Conservation (phyloP, 2,329 filamentous ascomycete genomes). For the Leptographium galeiforme region DNA sequence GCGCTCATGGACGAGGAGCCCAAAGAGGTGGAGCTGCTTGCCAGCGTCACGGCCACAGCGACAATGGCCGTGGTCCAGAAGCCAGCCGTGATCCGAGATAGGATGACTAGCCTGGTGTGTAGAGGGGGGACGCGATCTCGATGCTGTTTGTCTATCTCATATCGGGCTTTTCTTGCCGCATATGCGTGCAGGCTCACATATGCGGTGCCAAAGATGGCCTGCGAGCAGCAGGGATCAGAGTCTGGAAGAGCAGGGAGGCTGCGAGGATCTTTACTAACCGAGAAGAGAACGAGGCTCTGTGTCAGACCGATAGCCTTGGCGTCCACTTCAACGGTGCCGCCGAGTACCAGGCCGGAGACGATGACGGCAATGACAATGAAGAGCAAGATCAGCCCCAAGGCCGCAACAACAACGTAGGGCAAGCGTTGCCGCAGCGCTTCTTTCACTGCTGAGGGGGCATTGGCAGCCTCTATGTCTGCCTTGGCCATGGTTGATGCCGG, state of each 20-base stretch:
- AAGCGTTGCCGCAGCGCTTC: constrained; percentile 3
- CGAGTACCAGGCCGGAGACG: constrained; percentile 13
- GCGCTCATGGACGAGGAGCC: neutral
- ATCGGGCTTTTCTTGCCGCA: constrained; percentile 14
- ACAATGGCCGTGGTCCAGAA: constrained; percentile 17
- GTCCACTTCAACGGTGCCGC: constrained; percentile 9
- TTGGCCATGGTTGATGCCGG: neutral
- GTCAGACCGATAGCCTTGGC: constrained; percentile 12
- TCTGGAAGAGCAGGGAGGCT: too few relatives aligned
- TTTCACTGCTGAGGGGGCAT: neutral
- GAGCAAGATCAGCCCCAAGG: constrained; percentile 7
- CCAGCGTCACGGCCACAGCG: constrained; percentile 14
- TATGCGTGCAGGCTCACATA: constrained; percentile 19
- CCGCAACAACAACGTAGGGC: constrained; percentile 6
- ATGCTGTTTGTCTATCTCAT: constrained; percentile 12
- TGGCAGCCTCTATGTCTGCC: too few relatives aligned
- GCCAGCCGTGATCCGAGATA: constrained; percentile 15
- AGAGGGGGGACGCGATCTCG: constrained; percentile 16
- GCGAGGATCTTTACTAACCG: constrained; percentile 1
- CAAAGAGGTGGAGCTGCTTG: neutral
- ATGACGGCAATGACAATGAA: constrained; percentile 11
- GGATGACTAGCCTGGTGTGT: constrained; percentile 17
- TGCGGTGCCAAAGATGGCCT: constrained; percentile 17
- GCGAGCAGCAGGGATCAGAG: neutral
- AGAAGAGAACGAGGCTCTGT: constrained; percentile 14